Conservation (phyloP, 1,139 yeast genomes). For the Yamadazyma sp. region DNA sequence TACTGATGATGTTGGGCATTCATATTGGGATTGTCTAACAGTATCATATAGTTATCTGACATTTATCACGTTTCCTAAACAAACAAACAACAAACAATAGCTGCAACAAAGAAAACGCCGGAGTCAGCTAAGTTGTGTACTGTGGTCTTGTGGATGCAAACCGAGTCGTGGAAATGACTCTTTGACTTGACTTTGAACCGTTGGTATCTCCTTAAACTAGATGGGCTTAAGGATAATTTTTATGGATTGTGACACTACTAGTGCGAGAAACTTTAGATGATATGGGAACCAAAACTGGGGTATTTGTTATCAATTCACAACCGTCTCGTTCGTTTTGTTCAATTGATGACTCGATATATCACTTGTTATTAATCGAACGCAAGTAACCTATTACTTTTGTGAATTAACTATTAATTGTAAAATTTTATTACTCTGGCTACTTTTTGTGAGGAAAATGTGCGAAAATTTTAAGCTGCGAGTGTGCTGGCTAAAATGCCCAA, state of each 20-base stretch:
- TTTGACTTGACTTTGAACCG: too few relatives aligned
- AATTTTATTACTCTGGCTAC: neutral
- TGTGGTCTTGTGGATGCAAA: neutral
- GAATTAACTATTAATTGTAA: neutral
- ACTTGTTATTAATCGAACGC: neutral
- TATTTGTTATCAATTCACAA: neutral
- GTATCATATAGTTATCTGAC: slow-evolving; percentile 14
- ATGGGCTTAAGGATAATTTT: slow-evolving; percentile 2
- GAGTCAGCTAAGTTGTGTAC: neutral
- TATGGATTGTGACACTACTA: slow-evolving; percentile 10
- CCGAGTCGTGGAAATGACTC: too few relatives aligned
- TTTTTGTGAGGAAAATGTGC: slow-evolving; percentile 5
- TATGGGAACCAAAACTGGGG: neutral
- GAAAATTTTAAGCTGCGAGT: slow-evolving; percentile 6
- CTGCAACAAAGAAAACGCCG: neutral
- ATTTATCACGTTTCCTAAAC: neutral
- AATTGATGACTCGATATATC: neutral
- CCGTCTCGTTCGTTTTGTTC: neutral
- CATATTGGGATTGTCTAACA: slow-evolving; percentile 8
- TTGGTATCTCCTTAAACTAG: neutral
- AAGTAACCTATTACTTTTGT: neutral
- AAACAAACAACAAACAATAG: neutral
- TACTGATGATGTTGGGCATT: slow-evolving; percentile 2
- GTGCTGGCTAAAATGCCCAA: slow-evolving; percentile 11
- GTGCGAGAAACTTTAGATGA: slow-evolving; percentile 6